Evolutionary conservation across 768 basidiomycete genomes (phyloP).

Genomic region (Gyrodon lividus): DNA sequence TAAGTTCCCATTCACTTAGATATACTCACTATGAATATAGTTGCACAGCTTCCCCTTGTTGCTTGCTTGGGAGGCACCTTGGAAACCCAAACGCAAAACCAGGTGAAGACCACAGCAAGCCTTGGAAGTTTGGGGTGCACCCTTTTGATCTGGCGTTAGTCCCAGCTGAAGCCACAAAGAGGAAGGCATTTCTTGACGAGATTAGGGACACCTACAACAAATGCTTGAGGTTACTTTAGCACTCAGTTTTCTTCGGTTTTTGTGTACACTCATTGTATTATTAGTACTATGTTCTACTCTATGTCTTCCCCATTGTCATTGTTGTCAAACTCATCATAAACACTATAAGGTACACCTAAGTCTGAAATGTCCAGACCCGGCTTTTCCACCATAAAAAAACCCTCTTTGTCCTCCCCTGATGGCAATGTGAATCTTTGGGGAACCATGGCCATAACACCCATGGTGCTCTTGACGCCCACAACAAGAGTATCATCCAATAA

Average conservation of each 20-base stretch:
- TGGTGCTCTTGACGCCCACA: not conserved
- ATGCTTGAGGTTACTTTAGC: too few relatives aligned
- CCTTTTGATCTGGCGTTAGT: too few relatives aligned
- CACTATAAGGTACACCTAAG: constrained; percentile 2
- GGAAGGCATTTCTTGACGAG: too few relatives aligned
- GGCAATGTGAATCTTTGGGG: not conserved
- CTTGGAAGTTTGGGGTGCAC: too few relatives aligned
- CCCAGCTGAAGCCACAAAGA: too few relatives aligned
- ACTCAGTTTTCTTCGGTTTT: not conserved
- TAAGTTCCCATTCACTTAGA: too few relatives aligned
- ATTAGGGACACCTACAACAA: too few relatives aligned
- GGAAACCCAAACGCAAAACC: too few relatives aligned
- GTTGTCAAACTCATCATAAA: not conserved
- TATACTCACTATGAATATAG: too few relatives aligned
- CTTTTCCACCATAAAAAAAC: constrained; percentile 29
- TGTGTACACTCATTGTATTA: not conserved
- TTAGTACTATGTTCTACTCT: not conserved
- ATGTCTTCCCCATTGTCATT: not conserved
- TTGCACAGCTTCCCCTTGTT: too few relatives aligned
- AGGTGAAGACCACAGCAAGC: too few relatives aligned
- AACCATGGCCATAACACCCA: constrained; percentile 3
- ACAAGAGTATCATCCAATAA: not conserved
- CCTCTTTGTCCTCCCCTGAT: not conserved
- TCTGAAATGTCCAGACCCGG: constrained; percentile 8
- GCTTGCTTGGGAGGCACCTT: too few relatives aligned